Conservation (phyloP, 2,329 filamentous ascomycete species). For the Davidsoniella australis region DNA sequence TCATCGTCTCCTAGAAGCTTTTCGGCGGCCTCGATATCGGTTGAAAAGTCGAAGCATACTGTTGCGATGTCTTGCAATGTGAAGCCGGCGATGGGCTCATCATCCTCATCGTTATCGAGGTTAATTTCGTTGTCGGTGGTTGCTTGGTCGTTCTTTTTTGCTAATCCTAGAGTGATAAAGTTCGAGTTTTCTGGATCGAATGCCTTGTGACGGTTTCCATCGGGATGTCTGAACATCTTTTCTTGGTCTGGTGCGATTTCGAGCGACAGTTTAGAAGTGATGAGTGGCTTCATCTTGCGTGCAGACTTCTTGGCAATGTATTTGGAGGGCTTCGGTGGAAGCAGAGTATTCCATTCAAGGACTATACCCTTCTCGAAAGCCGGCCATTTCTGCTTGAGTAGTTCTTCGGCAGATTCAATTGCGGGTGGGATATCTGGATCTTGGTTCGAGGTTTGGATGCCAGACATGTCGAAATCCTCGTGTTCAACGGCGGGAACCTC, state of each 20-base stretch:
- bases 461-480: constrained; percentile 24
- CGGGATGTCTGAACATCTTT: constrained; percentile 56
- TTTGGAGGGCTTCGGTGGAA: constrained; percentile 63
- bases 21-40: constrained; percentile 14
- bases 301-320: constrained; percentile 63
- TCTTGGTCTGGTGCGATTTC: constrained; percentile 79
- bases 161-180: constrained; percentile 17
- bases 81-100: constrained; percentile 56
- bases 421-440: constrained; percentile 49
- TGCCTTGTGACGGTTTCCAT: constrained; percentile 32
- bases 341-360: constrained; percentile 64
- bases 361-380: constrained; percentile 59
- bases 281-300: constrained; percentile 65
- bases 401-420: constrained; percentile 55
- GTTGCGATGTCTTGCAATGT: constrained; percentile 68
- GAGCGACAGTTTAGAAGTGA: constrained; percentile 74
- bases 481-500: constrained; percentile 23
- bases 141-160: constrained; percentile 21
- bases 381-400: constrained; percentile 67
- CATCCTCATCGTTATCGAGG: constrained; percentile 33
- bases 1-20: constrained; percentile 6
- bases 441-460: constrained; percentile 36
- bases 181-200: constrained; percentile 26
- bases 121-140: constrained; percentile 25
- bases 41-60: constrained; percentile 35